These are phyloP conservation scores for Dothistroma pini DNA, from an alignment of 2,329 filamentous ascomycete species.

Conservation along the genomic window DNA sequence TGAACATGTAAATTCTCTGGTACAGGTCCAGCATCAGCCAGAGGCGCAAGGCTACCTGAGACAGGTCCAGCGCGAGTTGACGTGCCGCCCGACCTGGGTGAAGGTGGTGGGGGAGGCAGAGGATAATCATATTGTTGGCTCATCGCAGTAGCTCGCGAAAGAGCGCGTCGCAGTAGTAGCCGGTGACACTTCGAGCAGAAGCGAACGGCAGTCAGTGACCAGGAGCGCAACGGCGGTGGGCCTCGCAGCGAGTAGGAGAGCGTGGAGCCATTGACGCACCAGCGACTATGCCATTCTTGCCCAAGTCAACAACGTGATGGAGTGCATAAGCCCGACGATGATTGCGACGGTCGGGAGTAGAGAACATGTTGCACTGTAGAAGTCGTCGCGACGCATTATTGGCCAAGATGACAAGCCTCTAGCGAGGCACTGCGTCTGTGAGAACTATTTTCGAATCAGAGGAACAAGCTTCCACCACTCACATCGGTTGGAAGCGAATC, in stretches of 20 bases:
- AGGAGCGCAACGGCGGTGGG: slow-evolving; percentile 14
- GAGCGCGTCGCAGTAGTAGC: slow-evolving; percentile 19
- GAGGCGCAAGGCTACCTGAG: slow-evolving; percentile 22
- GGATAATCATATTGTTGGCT: slow-evolving; percentile 31
- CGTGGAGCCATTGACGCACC: slow-evolving; percentile 14
- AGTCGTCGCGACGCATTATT: slow-evolving; percentile 2
- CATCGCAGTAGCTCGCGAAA: slow-evolving; percentile 25
- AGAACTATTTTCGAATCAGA: slow-evolving; percentile 10
- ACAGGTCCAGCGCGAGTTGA: slow-evolving; percentile 16
- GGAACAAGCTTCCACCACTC: slow-evolving; percentile 5
- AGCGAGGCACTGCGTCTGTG: neutral
- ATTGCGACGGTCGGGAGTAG: neutral
- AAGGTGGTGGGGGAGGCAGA: slow-evolving; percentile 30
- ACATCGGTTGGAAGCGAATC: slow-evolving; percentile 4
- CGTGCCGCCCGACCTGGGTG: slow-evolving; percentile 18
- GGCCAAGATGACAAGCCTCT: slow-evolving; percentile 2
- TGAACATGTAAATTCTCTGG: neutral
- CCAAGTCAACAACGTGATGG: slow-evolving; percentile 2
- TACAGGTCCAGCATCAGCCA: slow-evolving; percentile 30
- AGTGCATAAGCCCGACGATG: slow-evolving; percentile 3
- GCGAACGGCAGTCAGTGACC: slow-evolving; percentile 14
- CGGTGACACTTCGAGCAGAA: slow-evolving; percentile 16
- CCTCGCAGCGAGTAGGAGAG: slow-evolving; percentile 23
- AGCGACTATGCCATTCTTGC: slow-evolving; percentile 6
- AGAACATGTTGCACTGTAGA: slow-evolving; percentile 1